Base-by-base conservation (phyloP, 768 basidiomycete genomes). In the Tricholoma hemisulphureum region DNA sequence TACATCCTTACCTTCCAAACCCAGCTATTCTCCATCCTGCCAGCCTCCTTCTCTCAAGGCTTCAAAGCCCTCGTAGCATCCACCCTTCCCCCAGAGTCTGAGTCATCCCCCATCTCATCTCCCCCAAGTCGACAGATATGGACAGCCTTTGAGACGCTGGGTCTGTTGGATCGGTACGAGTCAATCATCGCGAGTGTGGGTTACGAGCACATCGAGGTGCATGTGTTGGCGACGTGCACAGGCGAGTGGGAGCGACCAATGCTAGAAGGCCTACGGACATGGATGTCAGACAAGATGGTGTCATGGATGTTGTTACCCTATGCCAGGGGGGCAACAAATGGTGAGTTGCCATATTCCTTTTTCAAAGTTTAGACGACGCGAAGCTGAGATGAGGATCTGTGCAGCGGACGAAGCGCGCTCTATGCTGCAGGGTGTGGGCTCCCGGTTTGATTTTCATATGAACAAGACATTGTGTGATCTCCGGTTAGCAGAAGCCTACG, bases 381-480 rank as follows among this genome's bases (percentile, higher is more conserved):
- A 54, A 37, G 29, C 37, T 60, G 24, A 28, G 20, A 63, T 55
- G 54, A 21, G 9, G 1, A 57, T 23, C 53, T n/a, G 46, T 48
- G 60, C 62, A 92, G 84, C 84, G 61, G 84, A 90, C 57, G 86
- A 94, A 71, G 84, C 89, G 29, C 77, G 86, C 65, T 69, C 79
- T 32, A 80, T 89, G 85, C 73, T 96, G 51, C 83, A 86, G 65
- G 88, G 88, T 2, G 85, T 93, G 13, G 88, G 90, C 21, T 85
- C 88, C 1, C 77, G 91, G 43, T 91, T 98, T 66, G 95, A 98
- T 63, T 95, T 93, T 63, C 91, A 96, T 62, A 85, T 98, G 65
- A 91, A 93, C 71, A 95, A 95, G 70, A 92, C 89, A 2, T 75
- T 98, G 23, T 93, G 90, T 67, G 91, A 95, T 69, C 74, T 96